Evolutionary conservation across 768 basidiomycete genomes (phyloP).

Genomic region (Xanthoconium purpureum): DNA sequence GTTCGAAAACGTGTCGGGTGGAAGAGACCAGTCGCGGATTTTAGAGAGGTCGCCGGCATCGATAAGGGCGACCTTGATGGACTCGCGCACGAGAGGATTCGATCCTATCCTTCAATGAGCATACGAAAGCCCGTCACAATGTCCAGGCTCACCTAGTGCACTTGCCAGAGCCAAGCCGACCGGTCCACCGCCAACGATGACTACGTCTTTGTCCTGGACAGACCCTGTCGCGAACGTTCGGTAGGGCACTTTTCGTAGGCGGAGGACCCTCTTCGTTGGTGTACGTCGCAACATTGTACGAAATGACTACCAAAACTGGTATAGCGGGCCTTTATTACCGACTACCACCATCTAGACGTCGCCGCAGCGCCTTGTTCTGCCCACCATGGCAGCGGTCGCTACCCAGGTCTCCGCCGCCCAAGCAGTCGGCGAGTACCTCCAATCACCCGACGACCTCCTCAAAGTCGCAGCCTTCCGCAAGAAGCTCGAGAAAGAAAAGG

Average conservation of each 20-base stretch:
- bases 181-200: constrained; percentile 94
- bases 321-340: too few species aligned
- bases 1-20: constrained; percentile 64
- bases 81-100: constrained; percentile 46
- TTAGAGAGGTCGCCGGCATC: constrained; percentile 78
- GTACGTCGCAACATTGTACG: constrained; percentile 12
- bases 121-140: neutral
- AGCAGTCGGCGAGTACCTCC: constrained; percentile 84
- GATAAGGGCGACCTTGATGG: constrained; percentile 65
- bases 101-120: constrained; percentile 42
- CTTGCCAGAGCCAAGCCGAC: constrained; percentile 87
- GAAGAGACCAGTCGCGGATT: constrained; percentile 62
- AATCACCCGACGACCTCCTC: constrained; percentile 89
- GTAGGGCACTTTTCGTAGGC: constrained; percentile 1
- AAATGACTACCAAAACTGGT: neutral
- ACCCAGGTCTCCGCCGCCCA: constrained; percentile 73
- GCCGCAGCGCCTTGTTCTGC: neutral
- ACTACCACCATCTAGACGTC: too few species aligned
- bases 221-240: constrained; percentile 20
- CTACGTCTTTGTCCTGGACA: constrained; percentile 70
- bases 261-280: constrained; percentile 3
- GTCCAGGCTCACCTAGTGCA: constrained; percentile 63
- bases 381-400: constrained; percentile 41
- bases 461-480: constrained; percentile 88
- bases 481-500: constrained; percentile 95